A percentile compares a stretch with the other conserved stretches of the same genome.
phyloP scores from a whole-genome alignment of 805 yeast genomes.

The Barnettozyma populi region DNA sequence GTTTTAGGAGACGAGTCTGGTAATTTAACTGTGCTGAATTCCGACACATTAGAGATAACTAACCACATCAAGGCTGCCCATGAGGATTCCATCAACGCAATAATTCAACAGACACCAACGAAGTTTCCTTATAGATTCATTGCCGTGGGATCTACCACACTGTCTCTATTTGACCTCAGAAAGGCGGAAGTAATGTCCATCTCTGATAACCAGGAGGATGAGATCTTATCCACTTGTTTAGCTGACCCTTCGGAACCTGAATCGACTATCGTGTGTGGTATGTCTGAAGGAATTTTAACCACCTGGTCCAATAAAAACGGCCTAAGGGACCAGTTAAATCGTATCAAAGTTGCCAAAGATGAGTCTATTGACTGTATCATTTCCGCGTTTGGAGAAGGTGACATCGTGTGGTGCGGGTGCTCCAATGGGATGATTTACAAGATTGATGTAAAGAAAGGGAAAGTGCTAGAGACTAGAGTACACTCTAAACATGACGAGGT shows the following conservation, averaged over 20 bases:
- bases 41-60: slow-evolving; percentile 41
- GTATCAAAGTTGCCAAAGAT: slow-evolving; percentile 63
- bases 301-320: slow-evolving; percentile 75
- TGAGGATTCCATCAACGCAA: slow-evolving; percentile 72
- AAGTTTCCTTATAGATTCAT: slow-evolving; percentile 75
- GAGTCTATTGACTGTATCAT: slow-evolving; percentile 69
- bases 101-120: slow-evolving; percentile 56
- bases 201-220: slow-evolving; percentile 93
- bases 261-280: slow-evolving; percentile 63
- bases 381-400: slow-evolving; percentile 35
- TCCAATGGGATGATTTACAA: slow-evolving; percentile 70
- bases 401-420: slow-evolving; percentile 71
- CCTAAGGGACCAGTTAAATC: slow-evolving; percentile 69
- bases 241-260: slow-evolving; percentile 59
- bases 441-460: slow-evolving; percentile 60
- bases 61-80: slow-evolving; percentile 53
- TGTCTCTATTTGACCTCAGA: slow-evolving; percentile 73
- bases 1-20: slow-evolving; percentile 68
- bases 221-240: slow-evolving; percentile 69
- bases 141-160: slow-evolving; percentile 76
- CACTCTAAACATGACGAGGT: slow-evolving; percentile 77
- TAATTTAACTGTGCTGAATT: slow-evolving; percentile 55
- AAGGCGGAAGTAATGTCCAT: slow-evolving; percentile 42
- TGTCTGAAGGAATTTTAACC: slow-evolving; percentile 87
- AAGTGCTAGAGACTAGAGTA: slow-evolving; percentile 55